Percentiles rank a stretch among this genome's conserved stretches.
These are phyloP conservation scores for Haplosporangium gracile DNA, from an alignment of 192 early-diverging fungal species.

Conservation along the genomic window DNA sequence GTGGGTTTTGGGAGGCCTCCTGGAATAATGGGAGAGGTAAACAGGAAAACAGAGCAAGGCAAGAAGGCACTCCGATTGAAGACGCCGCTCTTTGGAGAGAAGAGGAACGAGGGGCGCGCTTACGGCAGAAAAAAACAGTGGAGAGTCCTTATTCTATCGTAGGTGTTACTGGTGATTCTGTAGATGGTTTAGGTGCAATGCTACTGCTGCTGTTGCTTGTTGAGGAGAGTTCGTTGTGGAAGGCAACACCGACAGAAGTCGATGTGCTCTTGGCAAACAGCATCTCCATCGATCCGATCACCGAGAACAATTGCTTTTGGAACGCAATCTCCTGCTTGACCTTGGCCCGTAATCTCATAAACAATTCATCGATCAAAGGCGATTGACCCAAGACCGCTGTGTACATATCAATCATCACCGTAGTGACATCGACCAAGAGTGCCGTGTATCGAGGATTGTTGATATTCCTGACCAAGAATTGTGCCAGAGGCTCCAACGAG, in stretches of 20 bases:
- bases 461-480: conserved; percentile 87
- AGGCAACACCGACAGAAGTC: conserved; percentile 40
- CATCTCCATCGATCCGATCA: conserved; percentile 89
- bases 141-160: not conserved
- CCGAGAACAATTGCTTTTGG: conserved; percentile 82
- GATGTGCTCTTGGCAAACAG: conserved; percentile 71
- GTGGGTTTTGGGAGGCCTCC: too few relatives aligned
- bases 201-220: conserved; percentile 11
- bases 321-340: conserved; percentile 82
- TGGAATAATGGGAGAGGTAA: too few relatives aligned
- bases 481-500: conserved; percentile 84
- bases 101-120: too few relatives aligned
- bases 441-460: conserved; percentile 83
- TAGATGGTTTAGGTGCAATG: conserved; percentile 5
- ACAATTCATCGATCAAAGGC: conserved; percentile 81
- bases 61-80: too few relatives aligned
- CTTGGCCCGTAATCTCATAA: conserved; percentile 76
- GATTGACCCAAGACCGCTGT: conserved; percentile 84
- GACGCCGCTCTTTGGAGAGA: too few relatives aligned
- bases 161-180: not conserved
- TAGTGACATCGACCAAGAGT: conserved; percentile 84
- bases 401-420: conserved; percentile 89
- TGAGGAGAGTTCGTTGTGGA: conserved; percentile 47
- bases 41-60: too few relatives aligned
- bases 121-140: not conserved